Evolutionary conservation across 1,284 basidiomycete species (phyloP).

Genomic region (Ustilago cynodontis): DNA sequence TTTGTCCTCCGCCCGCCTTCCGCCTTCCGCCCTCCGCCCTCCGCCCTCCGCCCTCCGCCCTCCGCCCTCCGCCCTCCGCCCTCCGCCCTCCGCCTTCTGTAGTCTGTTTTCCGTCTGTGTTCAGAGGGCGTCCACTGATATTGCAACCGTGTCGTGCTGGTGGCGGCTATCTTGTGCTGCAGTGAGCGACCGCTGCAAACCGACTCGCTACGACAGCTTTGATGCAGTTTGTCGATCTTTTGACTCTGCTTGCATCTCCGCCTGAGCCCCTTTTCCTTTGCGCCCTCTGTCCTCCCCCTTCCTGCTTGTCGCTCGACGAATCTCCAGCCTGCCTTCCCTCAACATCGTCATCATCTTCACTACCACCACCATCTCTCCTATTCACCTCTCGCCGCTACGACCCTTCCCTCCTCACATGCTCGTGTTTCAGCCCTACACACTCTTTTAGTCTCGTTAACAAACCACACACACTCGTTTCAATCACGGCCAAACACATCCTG

Average conservation of each 20-base stretch:
- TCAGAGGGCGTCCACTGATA: not conserved
- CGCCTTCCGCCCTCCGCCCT: not conserved
- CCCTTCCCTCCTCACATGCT: constrained; percentile 3
- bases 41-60: constrained; percentile 5
- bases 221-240: constrained; percentile 36
- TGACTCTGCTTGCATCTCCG: constrained; percentile 6
- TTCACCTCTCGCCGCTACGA: not conserved
- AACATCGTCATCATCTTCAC: constrained; percentile 16
- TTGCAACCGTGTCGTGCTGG: not conserved
- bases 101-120: not conserved
- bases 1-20: constrained; percentile 13
- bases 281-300: not conserved
- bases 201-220: not conserved
- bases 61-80: not conserved
- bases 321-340: not conserved
- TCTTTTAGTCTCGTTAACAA: constrained; percentile 18
- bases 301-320: constrained; percentile 1
- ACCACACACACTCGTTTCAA: constrained; percentile 25
- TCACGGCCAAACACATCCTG: not conserved
- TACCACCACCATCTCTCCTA: constrained; percentile 18
- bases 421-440: constrained; percentile 18
- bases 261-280: constrained; percentile 5
- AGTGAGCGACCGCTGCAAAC: not conserved
- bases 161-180: not conserved
- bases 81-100: constrained; percentile 1